phyloP scores from a whole-genome alignment of 1,139 yeast species.

The Sugiyamaella neomexicana region DNA sequence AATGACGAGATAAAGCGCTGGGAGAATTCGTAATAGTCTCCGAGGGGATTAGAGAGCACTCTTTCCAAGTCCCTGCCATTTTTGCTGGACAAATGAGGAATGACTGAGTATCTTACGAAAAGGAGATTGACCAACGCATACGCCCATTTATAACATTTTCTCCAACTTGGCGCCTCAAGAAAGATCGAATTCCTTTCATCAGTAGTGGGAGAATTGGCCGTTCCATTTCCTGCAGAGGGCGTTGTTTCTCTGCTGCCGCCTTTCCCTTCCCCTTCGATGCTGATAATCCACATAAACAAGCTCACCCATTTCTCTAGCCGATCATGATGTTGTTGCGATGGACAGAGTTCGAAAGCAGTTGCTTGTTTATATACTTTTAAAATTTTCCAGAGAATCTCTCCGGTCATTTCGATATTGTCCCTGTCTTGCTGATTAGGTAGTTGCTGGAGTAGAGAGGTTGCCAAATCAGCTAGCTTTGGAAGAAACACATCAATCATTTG shows the following conservation, averaged over 20 bases:
- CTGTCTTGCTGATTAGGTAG: slow-evolving; percentile 4
- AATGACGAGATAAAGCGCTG: slow-evolving; percentile 17
- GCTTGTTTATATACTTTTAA: slow-evolving; percentile 23
- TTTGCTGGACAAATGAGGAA: slow-evolving; percentile 7
- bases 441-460: slow-evolving; percentile 13
- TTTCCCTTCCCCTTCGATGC: neutral
- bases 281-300: slow-evolving; percentile 19
- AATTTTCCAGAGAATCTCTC: slow-evolving; percentile 26
- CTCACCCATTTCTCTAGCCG: slow-evolving; percentile 23
- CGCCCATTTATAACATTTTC: slow-evolving; percentile 27
- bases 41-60: slow-evolving; percentile 1
- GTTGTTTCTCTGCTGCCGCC: neutral
- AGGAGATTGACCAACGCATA: slow-evolving; percentile 22
- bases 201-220: neutral
- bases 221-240: too few species aligned
- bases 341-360: slow-evolving; percentile 16
- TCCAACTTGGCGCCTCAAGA: slow-evolving; percentile 11
- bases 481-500: slow-evolving; percentile 16
- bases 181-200: neutral
- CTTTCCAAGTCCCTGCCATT: neutral
- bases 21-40: slow-evolving; percentile 18
- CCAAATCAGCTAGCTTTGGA: slow-evolving; percentile 21
- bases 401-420: slow-evolving; percentile 12
- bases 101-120: slow-evolving; percentile 20
- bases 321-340: slow-evolving; percentile 17